A percentile compares a stretch with the other conserved stretches of the same genome.
Conservation (phyloP, 441 rosid species). For the Gossypium davidsonii region DNA sequence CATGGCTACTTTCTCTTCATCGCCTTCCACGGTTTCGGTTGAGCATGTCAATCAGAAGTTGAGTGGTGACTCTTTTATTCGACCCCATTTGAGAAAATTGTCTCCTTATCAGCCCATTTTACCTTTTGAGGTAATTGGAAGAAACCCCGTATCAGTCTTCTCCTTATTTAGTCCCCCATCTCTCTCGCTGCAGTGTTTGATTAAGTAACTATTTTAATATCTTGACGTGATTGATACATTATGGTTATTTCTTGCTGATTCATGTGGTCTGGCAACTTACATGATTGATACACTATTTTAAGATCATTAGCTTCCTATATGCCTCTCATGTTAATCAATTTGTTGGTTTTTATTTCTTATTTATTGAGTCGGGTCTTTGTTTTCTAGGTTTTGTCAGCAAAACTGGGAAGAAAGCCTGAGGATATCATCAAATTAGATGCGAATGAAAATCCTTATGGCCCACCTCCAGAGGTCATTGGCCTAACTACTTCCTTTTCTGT, state of each 20-base stretch:
- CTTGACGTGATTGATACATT: neutral
- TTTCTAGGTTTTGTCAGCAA: constrained; percentile 63
- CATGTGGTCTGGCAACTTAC: neutral
- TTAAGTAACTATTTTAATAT: neutral
- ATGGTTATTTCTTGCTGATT: neutral
- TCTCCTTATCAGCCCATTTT: constrained; percentile 83
- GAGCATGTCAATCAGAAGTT: constrained; percentile 33
- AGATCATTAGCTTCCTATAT: neutral
- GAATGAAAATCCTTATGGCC: constrained; percentile 96
- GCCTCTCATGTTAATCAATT: neutral
- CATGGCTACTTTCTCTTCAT: constrained; percentile 26
- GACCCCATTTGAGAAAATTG: constrained; percentile 63
- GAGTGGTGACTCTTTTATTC: constrained; percentile 70
- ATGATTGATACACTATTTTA: neutral
- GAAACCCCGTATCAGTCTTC: neutral
- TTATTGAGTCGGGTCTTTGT: neutral
- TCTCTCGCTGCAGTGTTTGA: neutral
- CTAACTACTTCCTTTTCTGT: neutral
- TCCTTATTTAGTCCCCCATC: neutral
- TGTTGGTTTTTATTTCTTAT: neutral
- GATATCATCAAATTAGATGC: constrained; percentile 93
- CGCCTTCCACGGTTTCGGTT: constrained; percentile 32
- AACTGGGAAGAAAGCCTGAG: constrained; percentile 84
- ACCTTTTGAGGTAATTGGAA: constrained; percentile 64
- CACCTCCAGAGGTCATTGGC: constrained; percentile 72